Percentiles rank a stretch among this genome's conserved stretches.
phyloP scores from a whole-genome alignment of 2,329 filamentous ascomycete species.

The Fusarium scirpi region DNA sequence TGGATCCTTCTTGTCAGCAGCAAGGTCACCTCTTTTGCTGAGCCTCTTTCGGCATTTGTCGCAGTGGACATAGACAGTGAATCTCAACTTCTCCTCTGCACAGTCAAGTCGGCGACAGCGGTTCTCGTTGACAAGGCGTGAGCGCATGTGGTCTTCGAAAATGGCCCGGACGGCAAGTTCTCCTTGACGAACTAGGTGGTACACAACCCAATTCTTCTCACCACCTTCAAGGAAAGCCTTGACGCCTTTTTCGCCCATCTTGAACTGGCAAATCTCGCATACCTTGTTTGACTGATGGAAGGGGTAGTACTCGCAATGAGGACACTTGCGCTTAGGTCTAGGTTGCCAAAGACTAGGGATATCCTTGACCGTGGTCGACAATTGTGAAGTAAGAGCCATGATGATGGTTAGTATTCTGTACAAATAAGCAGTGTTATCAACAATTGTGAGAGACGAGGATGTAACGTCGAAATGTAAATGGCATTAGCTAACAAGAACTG shows the following conservation, averaged over 20 bases:
- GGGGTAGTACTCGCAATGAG: constrained; percentile 29
- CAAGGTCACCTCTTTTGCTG: background rate
- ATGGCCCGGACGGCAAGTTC: background rate
- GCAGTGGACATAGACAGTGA: constrained; percentile 12
- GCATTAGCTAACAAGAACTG: constrained; percentile 33
- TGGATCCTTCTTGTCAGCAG: constrained; percentile 2
- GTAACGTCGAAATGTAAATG: constrained; percentile 2
- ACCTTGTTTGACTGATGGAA: background rate
- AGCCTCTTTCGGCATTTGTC: constrained; percentile 12
- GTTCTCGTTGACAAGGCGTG: constrained; percentile 11
- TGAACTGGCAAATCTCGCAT: constrained; percentile 19
- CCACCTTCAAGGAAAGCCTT: background rate
- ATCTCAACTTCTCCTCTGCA: background rate
- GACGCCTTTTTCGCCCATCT: background rate
- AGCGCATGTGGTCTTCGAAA: constrained; percentile 13
- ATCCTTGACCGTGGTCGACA: background rate
- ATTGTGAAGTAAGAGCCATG: background rate
- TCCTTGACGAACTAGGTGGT: constrained; percentile 21
- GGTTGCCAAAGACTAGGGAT: background rate
- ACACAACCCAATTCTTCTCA: constrained; percentile 15
- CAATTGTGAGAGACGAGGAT: background rate
- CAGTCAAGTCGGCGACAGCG: constrained; percentile 18
- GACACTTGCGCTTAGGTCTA: constrained; percentile 4
- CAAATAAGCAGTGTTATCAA: background rate
- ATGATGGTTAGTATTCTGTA: background rate